phyloP scores from a whole-genome alignment of 1,284 basidiomycete genomes.

The Papiliotrema flavescens region DNA sequence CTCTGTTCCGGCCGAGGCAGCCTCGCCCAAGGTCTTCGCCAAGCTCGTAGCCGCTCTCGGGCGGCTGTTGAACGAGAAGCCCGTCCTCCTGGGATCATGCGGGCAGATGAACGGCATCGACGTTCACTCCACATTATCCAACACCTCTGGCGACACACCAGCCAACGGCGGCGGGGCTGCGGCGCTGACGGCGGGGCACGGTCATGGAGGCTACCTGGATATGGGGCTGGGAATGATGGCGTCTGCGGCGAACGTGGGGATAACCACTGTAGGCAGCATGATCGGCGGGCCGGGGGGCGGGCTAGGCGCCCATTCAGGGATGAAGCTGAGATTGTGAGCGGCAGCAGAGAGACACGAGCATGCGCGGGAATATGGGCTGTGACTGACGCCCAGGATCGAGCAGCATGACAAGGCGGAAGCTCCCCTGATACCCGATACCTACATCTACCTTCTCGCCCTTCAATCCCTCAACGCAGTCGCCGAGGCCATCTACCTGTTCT shows the following conservation, averaged over 20 bases:
- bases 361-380: neutral
- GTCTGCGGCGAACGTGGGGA: conserved; percentile 73
- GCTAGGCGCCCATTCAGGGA: conserved; percentile 66
- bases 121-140: conserved; percentile 45
- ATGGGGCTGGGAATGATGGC: conserved; percentile 79
- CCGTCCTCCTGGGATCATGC: conserved; percentile 71
- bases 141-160: conserved; percentile 1
- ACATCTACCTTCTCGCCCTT: conserved; percentile 84
- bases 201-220: conserved; percentile 52
- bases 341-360: too few relatives aligned
- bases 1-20: too few relatives aligned
- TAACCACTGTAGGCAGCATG: conserved; percentile 68
- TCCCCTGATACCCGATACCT: conserved; percentile 84
- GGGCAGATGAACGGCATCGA: conserved; percentile 76
- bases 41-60: conserved; percentile 78
- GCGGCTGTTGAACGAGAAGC: conserved; percentile 80
- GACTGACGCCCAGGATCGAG: conserved; percentile 65
- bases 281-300: conserved; percentile 61
- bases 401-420: conserved; percentile 95
- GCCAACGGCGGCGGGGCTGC: too few relatives aligned
- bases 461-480: conserved; percentile 84
- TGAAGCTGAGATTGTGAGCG: conserved; percentile 83
- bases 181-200: too few relatives aligned
- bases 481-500: conserved; percentile 75
- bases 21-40: conserved; percentile 60